These are phyloP conservation scores for Wallemia hederae DNA, from an alignment of 1,284 basidiomycete genomes.

Conservation along the genomic window DNA sequence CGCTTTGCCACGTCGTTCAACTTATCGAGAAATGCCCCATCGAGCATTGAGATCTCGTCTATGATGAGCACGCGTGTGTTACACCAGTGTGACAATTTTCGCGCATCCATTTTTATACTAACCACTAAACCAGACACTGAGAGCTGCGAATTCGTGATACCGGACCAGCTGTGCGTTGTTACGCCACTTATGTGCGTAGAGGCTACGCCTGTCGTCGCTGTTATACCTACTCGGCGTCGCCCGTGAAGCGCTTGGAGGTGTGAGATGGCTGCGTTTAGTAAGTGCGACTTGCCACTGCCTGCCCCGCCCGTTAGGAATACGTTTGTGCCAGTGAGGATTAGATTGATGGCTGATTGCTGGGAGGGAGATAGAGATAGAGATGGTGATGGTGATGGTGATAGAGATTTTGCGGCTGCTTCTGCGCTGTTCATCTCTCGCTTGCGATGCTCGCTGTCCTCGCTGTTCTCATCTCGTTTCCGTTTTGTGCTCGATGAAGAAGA, in stretches of 20 bases:
- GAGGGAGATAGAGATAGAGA: no score
- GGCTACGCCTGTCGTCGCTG: background rate
- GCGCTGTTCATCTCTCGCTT: no score
- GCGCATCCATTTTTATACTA: slow-evolving; percentile 1
- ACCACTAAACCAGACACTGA: background rate
- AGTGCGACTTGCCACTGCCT: background rate
- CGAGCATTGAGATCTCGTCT: slow-evolving; percentile 8
- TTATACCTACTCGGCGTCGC: background rate
- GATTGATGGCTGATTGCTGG: background rate
- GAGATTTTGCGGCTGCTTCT: no score
- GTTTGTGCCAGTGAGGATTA: no score
- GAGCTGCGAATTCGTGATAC: background rate
- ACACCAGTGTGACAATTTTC: slow-evolving; percentile 3
- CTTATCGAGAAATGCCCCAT: slow-evolving; percentile 5
- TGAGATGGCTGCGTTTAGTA: background rate
- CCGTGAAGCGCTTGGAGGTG: background rate
- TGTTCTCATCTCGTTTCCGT: no score
- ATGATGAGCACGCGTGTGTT: slow-evolving; percentile 5
- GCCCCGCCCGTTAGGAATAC: background rate
- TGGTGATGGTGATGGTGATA: no score
- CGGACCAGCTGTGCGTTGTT: slow-evolving; percentile 8
- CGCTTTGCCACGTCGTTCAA: slow-evolving; percentile 7
- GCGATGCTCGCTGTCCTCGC: no score
- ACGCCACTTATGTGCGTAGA: slow-evolving; percentile 8
- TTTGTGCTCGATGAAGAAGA: no score